phyloP scores from a whole-genome alignment of 73 alveolate species.

The Paramecium sonneborni region DNA sequence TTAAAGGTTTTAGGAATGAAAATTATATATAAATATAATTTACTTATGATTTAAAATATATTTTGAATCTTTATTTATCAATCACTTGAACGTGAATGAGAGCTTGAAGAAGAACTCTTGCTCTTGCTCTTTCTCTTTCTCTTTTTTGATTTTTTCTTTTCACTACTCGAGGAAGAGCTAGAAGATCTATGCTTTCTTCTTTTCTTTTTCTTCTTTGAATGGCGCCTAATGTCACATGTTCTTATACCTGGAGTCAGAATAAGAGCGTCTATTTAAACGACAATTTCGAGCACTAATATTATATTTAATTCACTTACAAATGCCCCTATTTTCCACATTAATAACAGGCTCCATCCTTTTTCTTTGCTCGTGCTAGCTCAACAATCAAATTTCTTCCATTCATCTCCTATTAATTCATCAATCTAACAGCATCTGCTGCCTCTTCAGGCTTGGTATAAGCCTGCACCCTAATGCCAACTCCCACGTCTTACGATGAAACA shows the following conservation, averaged over 20 bases:
- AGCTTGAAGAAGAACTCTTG: constrained; percentile 17
- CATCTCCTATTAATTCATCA: constrained; percentile 15
- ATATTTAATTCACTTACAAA: constrained; percentile 15
- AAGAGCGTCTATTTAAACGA: constrained; percentile 25
- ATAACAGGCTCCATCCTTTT: constrained; percentile 54
- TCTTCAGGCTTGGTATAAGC: constrained; percentile 47
- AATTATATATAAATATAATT: not conserved
- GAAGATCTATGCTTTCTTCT: constrained; percentile 31
- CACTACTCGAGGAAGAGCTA: constrained; percentile 49
- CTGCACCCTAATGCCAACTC: constrained; percentile 1
- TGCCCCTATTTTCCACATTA: constrained; percentile 42
- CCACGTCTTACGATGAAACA: constrained; percentile 46
- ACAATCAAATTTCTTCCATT: constrained; percentile 12
- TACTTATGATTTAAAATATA: not conserved
- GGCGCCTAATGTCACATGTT: constrained; percentile 51
- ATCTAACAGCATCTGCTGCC: constrained; percentile 31
- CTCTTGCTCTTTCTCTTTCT: not conserved
- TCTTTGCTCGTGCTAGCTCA: constrained; percentile 48
- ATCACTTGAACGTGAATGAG: constrained; percentile 47
- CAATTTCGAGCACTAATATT: constrained; percentile 35
- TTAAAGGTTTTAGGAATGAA: constrained; percentile 34
- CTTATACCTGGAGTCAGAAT: constrained; percentile 49
- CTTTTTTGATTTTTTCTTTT: constrained; percentile 46
- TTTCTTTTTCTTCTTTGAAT: constrained; percentile 35
- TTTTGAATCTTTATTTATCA: constrained; percentile 16